Conservation (phyloP, 176 grass and related monocot species). For the Canna indica region DNA sequence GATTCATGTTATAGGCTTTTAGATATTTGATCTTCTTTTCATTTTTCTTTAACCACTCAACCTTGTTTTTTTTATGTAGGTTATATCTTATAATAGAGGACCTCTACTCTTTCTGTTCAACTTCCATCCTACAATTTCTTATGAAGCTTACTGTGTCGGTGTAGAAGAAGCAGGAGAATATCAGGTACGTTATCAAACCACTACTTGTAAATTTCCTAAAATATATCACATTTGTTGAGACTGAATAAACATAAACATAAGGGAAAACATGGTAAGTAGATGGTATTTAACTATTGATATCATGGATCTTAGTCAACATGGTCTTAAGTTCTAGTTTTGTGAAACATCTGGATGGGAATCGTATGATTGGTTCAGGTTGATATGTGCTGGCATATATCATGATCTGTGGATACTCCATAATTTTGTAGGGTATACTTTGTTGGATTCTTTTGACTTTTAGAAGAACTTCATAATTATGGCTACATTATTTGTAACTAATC, state of each 20-base stretch:
- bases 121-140: conserved; percentile 59
- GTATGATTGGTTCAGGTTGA: no score
- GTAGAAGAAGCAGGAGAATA: conserved; percentile 96
- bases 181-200: conserved; percentile 27
- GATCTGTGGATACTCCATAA: no score
- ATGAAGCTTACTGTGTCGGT: conserved; percentile 51
- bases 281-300: not conserved
- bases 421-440: no score
- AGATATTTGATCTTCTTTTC: no score
- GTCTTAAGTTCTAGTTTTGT: no score
- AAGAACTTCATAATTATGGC: no score
- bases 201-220: conserved; percentile 3
- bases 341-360: no score
- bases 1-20: not conserved
- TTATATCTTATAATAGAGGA: conserved; percentile 71
- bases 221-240: not conserved
- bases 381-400: no score
- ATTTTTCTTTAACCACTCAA: not conserved
- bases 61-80: conserved; percentile 20
- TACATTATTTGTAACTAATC: no score
- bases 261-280: not conserved
- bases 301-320: no score
- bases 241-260: not conserved
- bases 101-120: conserved; percentile 76
- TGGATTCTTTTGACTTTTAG: no score